A percentile compares a stretch with the other conserved stretches of the same genome.
Conservation (phyloP, 2,329 filamentous ascomycete species). For the Helicocarpus griseus region DNA sequence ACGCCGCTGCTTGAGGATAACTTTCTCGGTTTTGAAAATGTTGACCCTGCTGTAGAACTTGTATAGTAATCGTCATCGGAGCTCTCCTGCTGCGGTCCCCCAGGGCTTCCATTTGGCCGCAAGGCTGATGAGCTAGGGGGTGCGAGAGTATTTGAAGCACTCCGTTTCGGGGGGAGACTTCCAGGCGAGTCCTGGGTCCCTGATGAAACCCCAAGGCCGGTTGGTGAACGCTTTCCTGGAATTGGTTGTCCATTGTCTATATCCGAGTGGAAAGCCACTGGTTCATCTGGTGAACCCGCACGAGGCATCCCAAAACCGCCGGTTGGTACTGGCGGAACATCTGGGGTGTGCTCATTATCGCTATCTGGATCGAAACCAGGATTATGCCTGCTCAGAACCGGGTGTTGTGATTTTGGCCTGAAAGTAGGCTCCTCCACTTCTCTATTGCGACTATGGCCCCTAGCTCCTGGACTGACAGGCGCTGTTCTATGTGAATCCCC, state of each 20-base stretch:
- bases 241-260: constrained; percentile 1
- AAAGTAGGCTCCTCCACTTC: constrained; percentile 37
- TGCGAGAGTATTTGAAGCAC: constrained; percentile 34
- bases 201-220: constrained; percentile 14
- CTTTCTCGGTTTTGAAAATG: constrained; percentile 64
- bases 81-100: constrained; percentile 54
- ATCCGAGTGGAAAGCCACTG: constrained; percentile 11
- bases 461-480: constrained; percentile 30
- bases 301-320: constrained; percentile 19
- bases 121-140: constrained; percentile 37
- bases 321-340: constrained; percentile 11
- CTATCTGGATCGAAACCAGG: constrained; percentile 33
- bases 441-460: constrained; percentile 20
- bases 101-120: constrained; percentile 40
- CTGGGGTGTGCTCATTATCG: constrained; percentile 17
- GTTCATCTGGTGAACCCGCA: constrained; percentile 24
- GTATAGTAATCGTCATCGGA: constrained; percentile 63
- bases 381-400: constrained; percentile 56
- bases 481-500: constrained; percentile 37
- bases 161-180: constrained; percentile 27
- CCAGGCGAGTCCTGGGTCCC: constrained; percentile 24
- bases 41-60: constrained; percentile 46
- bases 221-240: constrained; percentile 12
- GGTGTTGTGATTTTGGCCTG: constrained; percentile 65
- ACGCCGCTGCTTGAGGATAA: constrained; percentile 62